Conservation (phyloP, 2,329 filamentous ascomycete species). For the Clonostachys rhizophaga region DNA sequence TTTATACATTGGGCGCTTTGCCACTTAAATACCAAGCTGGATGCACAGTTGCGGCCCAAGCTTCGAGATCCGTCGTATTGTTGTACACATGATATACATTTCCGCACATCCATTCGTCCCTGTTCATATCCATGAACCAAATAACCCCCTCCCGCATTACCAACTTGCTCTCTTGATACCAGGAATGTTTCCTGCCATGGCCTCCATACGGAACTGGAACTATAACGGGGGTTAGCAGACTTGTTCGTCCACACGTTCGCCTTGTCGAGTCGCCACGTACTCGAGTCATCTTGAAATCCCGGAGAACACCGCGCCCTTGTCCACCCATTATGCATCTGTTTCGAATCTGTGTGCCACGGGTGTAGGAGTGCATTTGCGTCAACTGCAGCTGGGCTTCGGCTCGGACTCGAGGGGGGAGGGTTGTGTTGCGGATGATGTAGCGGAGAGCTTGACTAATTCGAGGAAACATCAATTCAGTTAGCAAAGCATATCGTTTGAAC, state of each 20-base stretch:
- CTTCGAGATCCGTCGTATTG: too few relatives aligned
- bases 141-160: conserved; percentile 43
- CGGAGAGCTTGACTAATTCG: conserved; percentile 77
- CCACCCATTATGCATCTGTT: conserved; percentile 92
- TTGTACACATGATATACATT: conserved; percentile 3
- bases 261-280: conserved; percentile 46
- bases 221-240: conserved; percentile 32
- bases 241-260: too few relatives aligned
- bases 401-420: conserved; percentile 73
- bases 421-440: conserved; percentile 92
- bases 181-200: conserved; percentile 77
- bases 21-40: too few relatives aligned
- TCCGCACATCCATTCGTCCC: not conserved
- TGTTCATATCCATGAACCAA: too few relatives aligned
- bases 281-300: conserved; percentile 87
- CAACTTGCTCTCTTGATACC: conserved; percentile 96
- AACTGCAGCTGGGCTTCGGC: conserved; percentile 92
- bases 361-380: conserved; percentile 94
- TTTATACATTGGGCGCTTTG: too few relatives aligned
- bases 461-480: conserved; percentile 3
- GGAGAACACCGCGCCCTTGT: conserved; percentile 84
- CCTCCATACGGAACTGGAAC: conserved; percentile 92
- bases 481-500: not conserved
- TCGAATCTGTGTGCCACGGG: conserved; percentile 85
- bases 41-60: too few relatives aligned